Evolutionary conservation across 73 alveolate species (phyloP), one percentile per base, ranked within the genome.

Genomic region (Paramecium pentaurelia): DNA sequence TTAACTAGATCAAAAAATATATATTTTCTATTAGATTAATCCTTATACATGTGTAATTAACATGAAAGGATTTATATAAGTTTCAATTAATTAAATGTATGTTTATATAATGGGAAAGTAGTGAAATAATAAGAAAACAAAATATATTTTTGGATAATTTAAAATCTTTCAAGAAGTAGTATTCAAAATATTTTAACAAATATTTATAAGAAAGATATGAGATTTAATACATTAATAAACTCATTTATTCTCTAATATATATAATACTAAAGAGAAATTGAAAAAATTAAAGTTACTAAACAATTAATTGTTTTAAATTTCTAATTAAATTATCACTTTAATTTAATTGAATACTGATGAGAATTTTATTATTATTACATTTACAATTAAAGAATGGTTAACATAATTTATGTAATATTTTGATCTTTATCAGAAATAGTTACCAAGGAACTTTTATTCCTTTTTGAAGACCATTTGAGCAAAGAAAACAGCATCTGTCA

Each of bases 401-500:
- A 4, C 70, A 54, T 54, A 54, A 54, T 54, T 54, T 54, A 54
- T 54, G 70, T 54, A 16, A 54, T 54, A 54, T 54, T n/a, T 54
- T 54, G 28, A 18, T 16, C 22, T 64, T 64, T 64, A 64, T 64
- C 84, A 64, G 47, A 64, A 64, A 64, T 64, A 64, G 84, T 64
- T 64, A 64, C 84, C 84, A 64, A 64, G 84, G 49, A 64, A 64
- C 47, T 64, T 64, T 34, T 64, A 64, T 64, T 64, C 84, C 12
- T 12, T 64, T 28, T 64, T 11, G 49, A 64, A 64, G 30, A 64
- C 87, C 60, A 73, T 37, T 40, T 73, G 32, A 73, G 87, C 60
- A 40, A 73, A 73, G 58, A 73, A 73, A 8, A 73, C 87, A 73
- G 87, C 87, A 16, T 34, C 60, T 73, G 54, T 36, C 58, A 80